phyloP scores from a whole-genome alignment of 306 rosid genomes.

The Lotus japonicus region DNA sequence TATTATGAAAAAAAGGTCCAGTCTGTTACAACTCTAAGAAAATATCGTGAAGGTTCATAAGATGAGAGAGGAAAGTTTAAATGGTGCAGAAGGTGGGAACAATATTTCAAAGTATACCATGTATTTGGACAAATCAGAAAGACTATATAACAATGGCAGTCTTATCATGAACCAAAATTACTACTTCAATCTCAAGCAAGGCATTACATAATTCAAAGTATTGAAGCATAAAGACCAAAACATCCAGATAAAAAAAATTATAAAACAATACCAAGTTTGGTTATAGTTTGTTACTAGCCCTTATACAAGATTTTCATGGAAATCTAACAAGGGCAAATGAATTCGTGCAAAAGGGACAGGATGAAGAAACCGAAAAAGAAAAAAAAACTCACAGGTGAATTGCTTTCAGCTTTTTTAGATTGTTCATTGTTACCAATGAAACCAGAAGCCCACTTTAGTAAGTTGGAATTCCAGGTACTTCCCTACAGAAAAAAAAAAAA shows the following conservation, averaged over 20 bases:
- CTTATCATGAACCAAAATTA: constrained; percentile 7
- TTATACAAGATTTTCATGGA: background rate
- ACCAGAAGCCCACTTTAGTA: constrained; percentile 92
- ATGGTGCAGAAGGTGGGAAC: background rate
- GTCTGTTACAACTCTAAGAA: constrained; percentile 15
- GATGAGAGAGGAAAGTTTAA: background rate
- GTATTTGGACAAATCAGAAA: background rate
- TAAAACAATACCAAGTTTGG: background rate
- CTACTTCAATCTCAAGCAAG: background rate
- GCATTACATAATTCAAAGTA: background rate
- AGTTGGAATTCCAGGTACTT: constrained; percentile 77
- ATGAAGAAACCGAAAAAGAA: background rate
- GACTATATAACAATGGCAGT: background rate
- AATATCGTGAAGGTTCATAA: background rate
- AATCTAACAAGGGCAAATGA: constrained; percentile 3
- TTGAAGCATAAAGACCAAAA: constrained; percentile 1
- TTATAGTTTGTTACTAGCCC: background rate
- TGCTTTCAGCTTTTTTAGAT: constrained; percentile 49
- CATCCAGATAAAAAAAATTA: background rate
- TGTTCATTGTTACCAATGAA: constrained; percentile 62
- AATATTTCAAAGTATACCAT: background rate
- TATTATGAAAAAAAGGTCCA: constrained; percentile 24
- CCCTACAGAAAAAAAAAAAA: constrained; percentile 41
- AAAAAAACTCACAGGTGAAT: constrained; percentile 43
- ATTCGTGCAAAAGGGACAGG: constrained; percentile 10